phyloP scores from a whole-genome alignment of 176 grass and related monocot species.

The Zea luxurians region DNA sequence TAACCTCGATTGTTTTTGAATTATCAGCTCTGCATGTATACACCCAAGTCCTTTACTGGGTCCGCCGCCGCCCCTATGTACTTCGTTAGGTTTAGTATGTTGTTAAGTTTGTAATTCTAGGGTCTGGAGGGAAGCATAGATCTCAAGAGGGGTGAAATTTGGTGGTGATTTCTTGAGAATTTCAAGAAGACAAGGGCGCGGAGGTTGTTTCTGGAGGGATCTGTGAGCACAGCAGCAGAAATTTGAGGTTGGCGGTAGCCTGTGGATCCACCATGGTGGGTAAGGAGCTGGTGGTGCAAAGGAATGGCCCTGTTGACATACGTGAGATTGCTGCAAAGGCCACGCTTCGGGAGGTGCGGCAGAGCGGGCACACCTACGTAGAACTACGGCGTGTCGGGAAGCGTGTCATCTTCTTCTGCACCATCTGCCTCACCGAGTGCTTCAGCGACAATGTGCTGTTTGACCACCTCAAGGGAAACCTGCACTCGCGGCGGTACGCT shows the following conservation, averaged over 20 bases:
- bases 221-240: slow-evolving; percentile 4
- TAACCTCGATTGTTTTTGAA: not conserved
- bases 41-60: not conserved
- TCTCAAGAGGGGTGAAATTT: slow-evolving; percentile 11
- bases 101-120: slow-evolving; percentile 39
- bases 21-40: not conserved
- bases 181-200: not conserved
- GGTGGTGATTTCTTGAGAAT: slow-evolving; percentile 21
- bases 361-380: slow-evolving; percentile 86
- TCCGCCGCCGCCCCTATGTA: not conserved
- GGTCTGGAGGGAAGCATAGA: slow-evolving; percentile 37
- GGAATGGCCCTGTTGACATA: slow-evolving; percentile 68
- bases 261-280: slow-evolving; percentile 59
- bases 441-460: slow-evolving; percentile 93
- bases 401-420: slow-evolving; percentile 95
- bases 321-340: slow-evolving; percentile 78
- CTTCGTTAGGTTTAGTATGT: not conserved
- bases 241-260: slow-evolving; percentile 5
- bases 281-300: slow-evolving; percentile 61
- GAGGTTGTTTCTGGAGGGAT: slow-evolving; percentile 15
- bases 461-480: slow-evolving; percentile 83
- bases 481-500: slow-evolving; percentile 62
- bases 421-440: slow-evolving; percentile 92
- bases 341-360: slow-evolving; percentile 80
- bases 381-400: slow-evolving; percentile 75